Evolutionary conservation across 2,329 filamentous ascomycete genomes (phyloP).

Genomic region (Aspergillus alliaceus): DNA sequence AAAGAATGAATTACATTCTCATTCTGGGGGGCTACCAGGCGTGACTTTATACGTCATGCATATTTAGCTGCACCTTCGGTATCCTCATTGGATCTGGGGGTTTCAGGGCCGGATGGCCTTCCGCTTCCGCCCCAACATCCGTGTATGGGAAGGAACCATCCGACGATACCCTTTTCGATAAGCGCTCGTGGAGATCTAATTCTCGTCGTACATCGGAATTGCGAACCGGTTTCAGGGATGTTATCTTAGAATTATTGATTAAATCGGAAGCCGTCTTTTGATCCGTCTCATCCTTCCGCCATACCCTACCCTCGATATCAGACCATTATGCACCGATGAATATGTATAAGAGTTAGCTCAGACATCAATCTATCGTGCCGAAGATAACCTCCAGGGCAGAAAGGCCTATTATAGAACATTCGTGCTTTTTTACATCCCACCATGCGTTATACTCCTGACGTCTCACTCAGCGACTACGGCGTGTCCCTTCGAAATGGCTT

Average conservation of each 20-base stretch:
- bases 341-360: neutral
- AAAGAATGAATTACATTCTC: neutral
- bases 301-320: neutral
- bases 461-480: slow-evolving; percentile 67
- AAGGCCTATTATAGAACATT: neutral
- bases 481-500: slow-evolving; percentile 67
- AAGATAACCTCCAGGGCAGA: neutral
- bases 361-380: neutral
- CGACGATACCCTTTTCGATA: neutral
- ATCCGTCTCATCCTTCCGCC: slow-evolving; percentile 7
- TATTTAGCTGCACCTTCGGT: no score
- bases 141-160: neutral
- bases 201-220: neutral
- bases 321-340: neutral
- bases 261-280: neutral
- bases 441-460: slow-evolving; percentile 27
- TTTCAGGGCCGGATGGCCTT: slow-evolving; percentile 16
- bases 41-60: slow-evolving; percentile 2
- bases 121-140: slow-evolving; percentile 23
- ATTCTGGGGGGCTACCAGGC: neutral
- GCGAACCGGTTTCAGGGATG: neutral
- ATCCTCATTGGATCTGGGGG: no score
- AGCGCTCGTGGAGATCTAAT: no score
- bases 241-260: neutral
- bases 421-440: neutral